Evolutionary conservation across 2,329 filamentous ascomycete genomes (phyloP).

Genomic region (Claviceps arundinis): DNA sequence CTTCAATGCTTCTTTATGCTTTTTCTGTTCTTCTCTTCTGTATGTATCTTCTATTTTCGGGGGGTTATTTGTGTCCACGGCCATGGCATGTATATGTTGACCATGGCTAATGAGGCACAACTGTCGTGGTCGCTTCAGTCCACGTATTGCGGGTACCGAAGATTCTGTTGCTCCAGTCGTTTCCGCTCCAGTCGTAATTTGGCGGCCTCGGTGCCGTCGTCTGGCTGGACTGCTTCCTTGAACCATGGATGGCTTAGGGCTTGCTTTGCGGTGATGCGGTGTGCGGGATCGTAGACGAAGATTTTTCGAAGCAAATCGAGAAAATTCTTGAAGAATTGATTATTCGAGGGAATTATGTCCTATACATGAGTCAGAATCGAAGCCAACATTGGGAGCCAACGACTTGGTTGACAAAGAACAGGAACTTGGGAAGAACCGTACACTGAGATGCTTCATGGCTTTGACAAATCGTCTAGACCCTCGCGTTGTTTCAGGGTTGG

Average conservation of each 20-base stretch:
- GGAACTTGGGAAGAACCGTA: slow-evolving; percentile 22
- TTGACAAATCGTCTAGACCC: slow-evolving; percentile 55
- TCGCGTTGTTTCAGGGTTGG: slow-evolving; percentile 47
- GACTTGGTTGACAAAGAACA: not conserved
- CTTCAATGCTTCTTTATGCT: not conserved
- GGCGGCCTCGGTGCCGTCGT: slow-evolving; percentile 47
- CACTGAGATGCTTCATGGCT: slow-evolving; percentile 56
- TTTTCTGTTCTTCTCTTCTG: not conserved
- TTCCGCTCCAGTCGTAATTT: slow-evolving; percentile 29
- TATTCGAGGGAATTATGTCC: slow-evolving; percentile 42
- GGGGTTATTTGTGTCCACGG: not conserved
- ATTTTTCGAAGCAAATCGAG: slow-evolving; percentile 46
- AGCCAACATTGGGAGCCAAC: not conserved
- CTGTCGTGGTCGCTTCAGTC: not conserved
- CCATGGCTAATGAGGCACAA: not conserved
- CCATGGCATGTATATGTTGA: not conserved
- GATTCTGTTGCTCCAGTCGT: slow-evolving; percentile 5
- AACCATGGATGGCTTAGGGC: slow-evolving; percentile 50
- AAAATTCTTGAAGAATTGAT: slow-evolving; percentile 39
- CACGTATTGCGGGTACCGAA: slow-evolving; percentile 1
- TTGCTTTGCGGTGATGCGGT: slow-evolving; percentile 46
- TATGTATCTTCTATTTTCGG: not conserved
- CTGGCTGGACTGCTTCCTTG: slow-evolving; percentile 40
- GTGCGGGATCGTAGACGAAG: slow-evolving; percentile 46
- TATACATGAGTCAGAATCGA: not conserved